phyloP scores from a whole-genome alignment of 139 green algal species.

The Picochlorum costavermella region DNA sequence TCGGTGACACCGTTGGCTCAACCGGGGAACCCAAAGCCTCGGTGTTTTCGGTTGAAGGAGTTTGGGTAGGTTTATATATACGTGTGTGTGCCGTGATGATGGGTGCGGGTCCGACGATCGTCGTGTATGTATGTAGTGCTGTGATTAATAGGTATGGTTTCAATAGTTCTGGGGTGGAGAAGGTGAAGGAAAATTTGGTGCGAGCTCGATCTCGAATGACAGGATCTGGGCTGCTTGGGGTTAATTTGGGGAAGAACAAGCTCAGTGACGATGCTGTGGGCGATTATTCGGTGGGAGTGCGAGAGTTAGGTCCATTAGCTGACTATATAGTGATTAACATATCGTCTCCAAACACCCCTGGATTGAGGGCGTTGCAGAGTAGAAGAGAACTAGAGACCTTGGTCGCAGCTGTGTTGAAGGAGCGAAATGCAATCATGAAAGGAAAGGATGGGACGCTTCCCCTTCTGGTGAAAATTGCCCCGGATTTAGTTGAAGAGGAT shows the following conservation, averaged over 20 bases:
- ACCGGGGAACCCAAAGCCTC: conserved; percentile 85
- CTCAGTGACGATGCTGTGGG: conserved; percentile 60
- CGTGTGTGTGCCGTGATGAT: background rate
- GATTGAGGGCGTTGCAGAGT: conserved; percentile 72
- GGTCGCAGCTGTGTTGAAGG: conserved; percentile 48
- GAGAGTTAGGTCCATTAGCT: conserved; percentile 58
- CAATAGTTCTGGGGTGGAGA: conserved; percentile 86
- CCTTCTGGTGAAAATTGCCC: conserved; percentile 91
- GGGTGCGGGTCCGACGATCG: background rate
- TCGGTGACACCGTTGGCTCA: conserved; percentile 88
- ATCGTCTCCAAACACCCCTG: conserved; percentile 97
- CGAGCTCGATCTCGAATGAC: conserved; percentile 37
- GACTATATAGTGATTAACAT: conserved; percentile 98
- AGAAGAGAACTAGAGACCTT: conserved; percentile 69
- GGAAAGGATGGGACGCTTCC: conserved; percentile 40
- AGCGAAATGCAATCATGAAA: conserved; percentile 49
- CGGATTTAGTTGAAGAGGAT: conserved; percentile 76
- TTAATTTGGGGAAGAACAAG: conserved; percentile 99
- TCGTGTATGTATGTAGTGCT: conserved; percentile 40
- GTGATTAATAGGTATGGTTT: conserved; percentile 98
- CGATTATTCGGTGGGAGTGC: conserved; percentile 76
- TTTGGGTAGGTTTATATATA: conserved; percentile 14
- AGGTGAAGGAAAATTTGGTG: conserved; percentile 36
- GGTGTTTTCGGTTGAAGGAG: conserved; percentile 80
- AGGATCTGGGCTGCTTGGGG: conserved; percentile 58